phyloP scores from a whole-genome alignment of 768 basidiomycete genomes.

The Pisolithus sp. region DNA sequence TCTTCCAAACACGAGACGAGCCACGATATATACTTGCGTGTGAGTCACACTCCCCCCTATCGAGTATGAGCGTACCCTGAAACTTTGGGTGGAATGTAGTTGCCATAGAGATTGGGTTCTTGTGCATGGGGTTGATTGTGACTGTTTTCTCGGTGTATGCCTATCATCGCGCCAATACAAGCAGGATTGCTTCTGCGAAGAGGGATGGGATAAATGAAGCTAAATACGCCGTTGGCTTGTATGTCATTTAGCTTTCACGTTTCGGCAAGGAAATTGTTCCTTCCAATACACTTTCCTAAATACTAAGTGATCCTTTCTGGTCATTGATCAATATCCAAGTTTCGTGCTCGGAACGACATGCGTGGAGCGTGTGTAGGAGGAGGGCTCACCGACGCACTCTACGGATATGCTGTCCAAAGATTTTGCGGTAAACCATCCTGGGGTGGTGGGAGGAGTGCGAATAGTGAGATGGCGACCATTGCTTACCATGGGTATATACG shows the following conservation, averaged over 20 bases:
- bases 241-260: neutral
- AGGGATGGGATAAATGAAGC: neutral
- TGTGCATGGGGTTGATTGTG: neutral
- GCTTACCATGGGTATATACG: too few species aligned
- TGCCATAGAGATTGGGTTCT: neutral
- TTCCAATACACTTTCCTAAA: too few species aligned
- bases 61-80: neutral
- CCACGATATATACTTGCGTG: constrained; percentile 57
- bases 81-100: neutral
- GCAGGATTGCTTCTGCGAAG: neutral
- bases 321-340: too few species aligned
- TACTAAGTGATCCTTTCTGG: too few species aligned
- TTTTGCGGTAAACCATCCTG: too few species aligned
- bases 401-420: too few species aligned
- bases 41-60: constrained; percentile 25
- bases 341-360: too few species aligned
- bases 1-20: constrained; percentile 50
- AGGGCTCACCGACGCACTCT: too few species aligned
- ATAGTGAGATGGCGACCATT: too few species aligned
- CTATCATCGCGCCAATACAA: neutral
- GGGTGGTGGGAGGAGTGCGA: too few species aligned
- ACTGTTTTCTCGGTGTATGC: neutral
- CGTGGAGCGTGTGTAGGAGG: too few species aligned
- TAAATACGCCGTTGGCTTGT: neutral
- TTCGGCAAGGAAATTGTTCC: too few species aligned